Conservation (phyloP, 129 eudicot species). For the Scalesia atractyloides region DNA sequence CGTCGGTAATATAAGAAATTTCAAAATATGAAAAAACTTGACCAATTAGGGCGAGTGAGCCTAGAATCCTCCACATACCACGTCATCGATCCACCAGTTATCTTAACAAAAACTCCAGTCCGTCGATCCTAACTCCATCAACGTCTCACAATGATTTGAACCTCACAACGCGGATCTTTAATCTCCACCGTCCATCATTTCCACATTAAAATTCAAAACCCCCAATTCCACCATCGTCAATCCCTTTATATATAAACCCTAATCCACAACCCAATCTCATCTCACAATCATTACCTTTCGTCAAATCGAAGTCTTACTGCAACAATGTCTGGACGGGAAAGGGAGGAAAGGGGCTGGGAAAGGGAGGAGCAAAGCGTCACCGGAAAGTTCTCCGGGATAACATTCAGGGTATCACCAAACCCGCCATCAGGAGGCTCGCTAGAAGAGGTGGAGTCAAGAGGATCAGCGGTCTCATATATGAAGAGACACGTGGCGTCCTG, state of each 20-base stretch:
- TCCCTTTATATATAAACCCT: slow-evolving; percentile 27
- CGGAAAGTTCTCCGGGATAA: slow-evolving; percentile 32
- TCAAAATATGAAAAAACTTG: no score
- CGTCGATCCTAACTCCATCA: not conserved
- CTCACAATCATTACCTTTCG: not conserved
- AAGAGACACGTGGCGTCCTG: slow-evolving; percentile 31
- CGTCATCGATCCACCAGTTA: slow-evolving; percentile 15
- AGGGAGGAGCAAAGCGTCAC: slow-evolving; percentile 37
- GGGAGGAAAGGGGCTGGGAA: slow-evolving; percentile 30
- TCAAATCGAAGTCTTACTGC: not conserved
- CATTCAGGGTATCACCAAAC: slow-evolving; percentile 34
- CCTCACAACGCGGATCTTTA: not conserved
- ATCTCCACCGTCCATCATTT: slow-evolving; percentile 20
- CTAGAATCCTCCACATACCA: not conserved
- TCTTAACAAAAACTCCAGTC: not conserved
- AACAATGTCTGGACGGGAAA: slow-evolving; percentile 33
- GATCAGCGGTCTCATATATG: slow-evolving; percentile 28
- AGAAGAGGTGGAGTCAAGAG: slow-evolving; percentile 36
- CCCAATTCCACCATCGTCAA: slow-evolving; percentile 15
- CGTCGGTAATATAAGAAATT: no score
- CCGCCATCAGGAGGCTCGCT: slow-evolving; percentile 32
- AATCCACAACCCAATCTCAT: not conserved
- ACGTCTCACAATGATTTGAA: slow-evolving; percentile 1
- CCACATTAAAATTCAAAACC: slow-evolving; percentile 7
- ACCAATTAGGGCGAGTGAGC: no score